A percentile compares a stretch with the other conserved stretches of the same genome.
Evolutionary conservation across 1,284 basidiomycete genomes (phyloP).

Genomic region (Sporisorium sorghi): DNA sequence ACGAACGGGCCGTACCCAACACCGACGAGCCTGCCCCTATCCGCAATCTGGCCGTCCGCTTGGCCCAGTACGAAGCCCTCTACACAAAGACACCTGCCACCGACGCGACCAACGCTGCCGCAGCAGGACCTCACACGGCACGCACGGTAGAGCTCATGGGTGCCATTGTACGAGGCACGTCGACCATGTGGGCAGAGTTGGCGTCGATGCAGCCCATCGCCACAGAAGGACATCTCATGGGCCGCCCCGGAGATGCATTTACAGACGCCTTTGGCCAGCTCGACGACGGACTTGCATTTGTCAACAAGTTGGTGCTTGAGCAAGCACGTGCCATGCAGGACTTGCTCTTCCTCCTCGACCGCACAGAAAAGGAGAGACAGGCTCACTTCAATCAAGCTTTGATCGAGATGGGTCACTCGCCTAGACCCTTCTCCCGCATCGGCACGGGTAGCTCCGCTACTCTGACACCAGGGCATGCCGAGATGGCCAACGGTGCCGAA

Average conservation of each 20-base stretch:
- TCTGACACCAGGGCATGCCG: constrained; percentile 3
- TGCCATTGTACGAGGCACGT: constrained; percentile 35
- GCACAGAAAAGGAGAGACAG: constrained; percentile 51
- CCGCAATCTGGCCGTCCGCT: constrained; percentile 42
- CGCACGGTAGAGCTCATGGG: constrained; percentile 45
- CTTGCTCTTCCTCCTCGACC: constrained; percentile 42
- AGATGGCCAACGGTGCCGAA: constrained; percentile 3
- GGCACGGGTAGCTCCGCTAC: constrained; percentile 4
- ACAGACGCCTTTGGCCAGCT: constrained; percentile 48
- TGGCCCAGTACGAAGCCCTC: constrained; percentile 40
- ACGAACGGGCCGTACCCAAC: background rate
- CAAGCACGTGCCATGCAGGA: constrained; percentile 49
- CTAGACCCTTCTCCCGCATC: constrained; percentile 39
- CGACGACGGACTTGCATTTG: constrained; percentile 44
- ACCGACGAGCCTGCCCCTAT: constrained; percentile 45
- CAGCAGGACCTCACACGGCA: constrained; percentile 29
- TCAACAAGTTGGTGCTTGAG: constrained; percentile 49
- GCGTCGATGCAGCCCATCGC: constrained; percentile 49
- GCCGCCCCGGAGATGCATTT: constrained; percentile 27
- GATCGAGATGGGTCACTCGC: constrained; percentile 42
- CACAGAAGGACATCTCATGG: constrained; percentile 45
- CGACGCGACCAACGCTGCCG: constrained; percentile 10
- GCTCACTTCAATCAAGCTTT: constrained; percentile 45
- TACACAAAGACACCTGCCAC: constrained; percentile 37
- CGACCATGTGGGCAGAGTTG: constrained; percentile 47